phyloP scores from a whole-genome alignment of 805 yeast species.

The Saccharomycopsis fibuligera region DNA sequence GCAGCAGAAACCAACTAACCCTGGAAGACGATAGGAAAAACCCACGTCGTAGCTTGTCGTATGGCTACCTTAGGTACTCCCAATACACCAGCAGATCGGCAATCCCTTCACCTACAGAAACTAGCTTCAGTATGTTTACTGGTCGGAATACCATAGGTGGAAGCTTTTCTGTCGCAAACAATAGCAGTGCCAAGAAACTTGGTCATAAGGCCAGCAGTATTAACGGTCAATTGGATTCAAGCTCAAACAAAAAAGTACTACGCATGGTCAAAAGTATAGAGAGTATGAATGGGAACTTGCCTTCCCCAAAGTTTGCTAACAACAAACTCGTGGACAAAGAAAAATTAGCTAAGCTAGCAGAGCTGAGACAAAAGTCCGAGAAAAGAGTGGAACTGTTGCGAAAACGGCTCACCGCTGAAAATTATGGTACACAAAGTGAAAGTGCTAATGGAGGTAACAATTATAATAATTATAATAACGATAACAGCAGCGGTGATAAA shows the following conservation, averaged over 20 bases:
- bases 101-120: conserved; percentile 2
- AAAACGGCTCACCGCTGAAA: conserved; percentile 12
- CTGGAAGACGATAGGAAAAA: not conserved
- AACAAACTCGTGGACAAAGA: conserved; percentile 18
- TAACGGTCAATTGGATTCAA: too few species aligned
- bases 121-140: conserved; percentile 6
- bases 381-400: conserved; percentile 10
- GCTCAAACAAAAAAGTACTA: conserved; percentile 8
- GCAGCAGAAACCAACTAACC: not conserved
- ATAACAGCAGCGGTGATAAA: too few species aligned
- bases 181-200: too few species aligned
- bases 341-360: conserved; percentile 17
- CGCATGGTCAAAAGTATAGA: conserved; percentile 19
- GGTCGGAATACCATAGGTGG: too few species aligned
- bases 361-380: conserved; percentile 4
- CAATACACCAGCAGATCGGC: conserved; percentile 16
- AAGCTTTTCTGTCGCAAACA: not conserved
- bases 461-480: too few species aligned
- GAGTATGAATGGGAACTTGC: conserved; percentile 14
- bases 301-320: conserved; percentile 3
- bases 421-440: not conserved
- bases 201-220: not conserved
- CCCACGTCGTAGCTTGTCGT: conserved; percentile 10
- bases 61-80: conserved; percentile 19
- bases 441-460: not conserved